Percentiles rank a stretch among this genome's conserved stretches.
phyloP scores from a whole-genome alignment of 106 monocot species.

The Dactylorhiza incarnata region DNA sequence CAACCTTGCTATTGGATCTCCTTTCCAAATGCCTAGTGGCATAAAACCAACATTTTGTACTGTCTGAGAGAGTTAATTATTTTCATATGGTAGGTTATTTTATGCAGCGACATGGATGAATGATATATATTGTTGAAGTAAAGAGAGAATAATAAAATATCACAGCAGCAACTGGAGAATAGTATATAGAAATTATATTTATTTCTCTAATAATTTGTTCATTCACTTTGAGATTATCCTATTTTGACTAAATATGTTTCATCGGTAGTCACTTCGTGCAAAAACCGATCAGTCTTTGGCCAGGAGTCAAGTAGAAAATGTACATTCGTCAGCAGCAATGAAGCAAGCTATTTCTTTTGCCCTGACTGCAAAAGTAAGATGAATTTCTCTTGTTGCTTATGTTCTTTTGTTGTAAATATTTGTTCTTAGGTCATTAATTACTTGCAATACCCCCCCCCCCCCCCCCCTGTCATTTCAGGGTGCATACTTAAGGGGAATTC shows the following conservation, averaged over 20 bases:
- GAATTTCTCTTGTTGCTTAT: conserved; percentile 15
- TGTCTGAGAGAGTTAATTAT: not conserved
- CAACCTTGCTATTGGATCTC: too few relatives aligned
- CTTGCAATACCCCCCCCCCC: not conserved
- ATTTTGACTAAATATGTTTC: not conserved
- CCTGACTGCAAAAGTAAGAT: conserved; percentile 72
- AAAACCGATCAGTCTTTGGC: conserved; percentile 52
- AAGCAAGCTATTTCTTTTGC: conserved; percentile 76
- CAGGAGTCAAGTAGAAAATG: conserved; percentile 23
- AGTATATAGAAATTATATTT: not conserved
- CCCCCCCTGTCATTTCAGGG: conserved; percentile 42
- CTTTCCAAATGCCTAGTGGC: too few relatives aligned
- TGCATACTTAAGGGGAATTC: conserved; percentile 85
- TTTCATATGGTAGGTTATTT: not conserved
- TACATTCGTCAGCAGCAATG: conserved; percentile 31
- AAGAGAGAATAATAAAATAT: not conserved
- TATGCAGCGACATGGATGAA: not conserved
- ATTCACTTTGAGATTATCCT: not conserved
- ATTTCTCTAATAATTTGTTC: not conserved
- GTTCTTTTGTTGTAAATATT: not conserved
- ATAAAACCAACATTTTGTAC: too few relatives aligned
- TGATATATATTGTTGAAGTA: not conserved
- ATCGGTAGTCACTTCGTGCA: conserved; percentile 83
- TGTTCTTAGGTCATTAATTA: not conserved
- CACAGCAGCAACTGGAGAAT: not conserved